phyloP scores from a whole-genome alignment of 78 protist genomes.

The Corallochytrium limacisporum region DNA sequence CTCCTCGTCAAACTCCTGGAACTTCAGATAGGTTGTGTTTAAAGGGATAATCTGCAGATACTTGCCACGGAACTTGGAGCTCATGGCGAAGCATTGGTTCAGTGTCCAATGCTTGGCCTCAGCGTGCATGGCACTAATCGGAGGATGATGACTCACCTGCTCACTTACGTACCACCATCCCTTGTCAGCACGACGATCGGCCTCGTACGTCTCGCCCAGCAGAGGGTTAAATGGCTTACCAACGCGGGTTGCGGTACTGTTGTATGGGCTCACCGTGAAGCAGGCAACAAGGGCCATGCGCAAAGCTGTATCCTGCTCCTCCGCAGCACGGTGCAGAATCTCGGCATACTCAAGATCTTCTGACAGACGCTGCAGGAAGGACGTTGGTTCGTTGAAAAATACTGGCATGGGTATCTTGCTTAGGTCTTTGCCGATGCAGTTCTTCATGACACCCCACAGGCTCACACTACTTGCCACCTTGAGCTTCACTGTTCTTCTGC shows the following conservation, averaged over 20 bases:
- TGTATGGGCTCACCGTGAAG: constrained; percentile 6
- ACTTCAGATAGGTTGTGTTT: background rate
- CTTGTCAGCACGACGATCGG: background rate
- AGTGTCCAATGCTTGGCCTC: constrained; percentile 8
- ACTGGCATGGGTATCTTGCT: constrained; percentile 26
- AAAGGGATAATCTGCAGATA: constrained; percentile 3
- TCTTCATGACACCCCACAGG: constrained; percentile 15
- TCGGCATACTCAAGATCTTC: constrained; percentile 24
- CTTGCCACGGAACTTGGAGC: constrained; percentile 21
- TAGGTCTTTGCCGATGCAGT: constrained; percentile 27
- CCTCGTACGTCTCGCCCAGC: constrained; percentile 29
- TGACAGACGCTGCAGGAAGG: constrained; percentile 3
- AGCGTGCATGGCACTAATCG: constrained; percentile 19
- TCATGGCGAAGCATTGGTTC: constrained; percentile 11
- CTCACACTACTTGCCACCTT: no score
- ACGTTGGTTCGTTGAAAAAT: constrained; percentile 22
- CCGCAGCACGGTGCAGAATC: constrained; percentile 6
- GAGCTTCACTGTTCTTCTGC: no score
- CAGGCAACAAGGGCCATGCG: constrained; percentile 14
- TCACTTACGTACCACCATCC: constrained; percentile 6
- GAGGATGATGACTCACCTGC: constrained; percentile 33
- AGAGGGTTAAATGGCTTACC: constrained; percentile 35
- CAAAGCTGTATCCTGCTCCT: background rate
- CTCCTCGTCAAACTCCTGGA: constrained; percentile 2
- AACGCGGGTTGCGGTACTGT: constrained; percentile 1